Evolutionary conservation across 2,329 filamentous ascomycete genomes (phyloP).

Genomic region (Corinectria fuckeliana): DNA sequence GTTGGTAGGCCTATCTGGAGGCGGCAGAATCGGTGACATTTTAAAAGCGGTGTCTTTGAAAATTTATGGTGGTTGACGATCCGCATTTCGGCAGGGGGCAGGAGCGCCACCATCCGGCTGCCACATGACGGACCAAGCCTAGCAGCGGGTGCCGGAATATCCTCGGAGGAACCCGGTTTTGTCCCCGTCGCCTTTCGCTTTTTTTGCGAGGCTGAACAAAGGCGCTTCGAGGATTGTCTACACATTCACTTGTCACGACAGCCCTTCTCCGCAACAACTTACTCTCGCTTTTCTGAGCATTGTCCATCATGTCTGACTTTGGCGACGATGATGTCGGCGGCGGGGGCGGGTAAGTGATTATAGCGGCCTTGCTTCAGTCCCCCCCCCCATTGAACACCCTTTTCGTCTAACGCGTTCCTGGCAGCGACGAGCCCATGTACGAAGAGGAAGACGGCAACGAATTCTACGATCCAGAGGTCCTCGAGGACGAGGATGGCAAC

Average conservation of each 20-base stretch:
- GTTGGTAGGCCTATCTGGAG: too few relatives aligned
- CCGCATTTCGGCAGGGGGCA: slow-evolving; percentile 17
- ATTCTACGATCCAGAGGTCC: slow-evolving; percentile 62
- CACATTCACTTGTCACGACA: slow-evolving; percentile 23
- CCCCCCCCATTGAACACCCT: background rate
- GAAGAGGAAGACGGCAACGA: slow-evolving; percentile 72
- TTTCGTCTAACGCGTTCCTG: slow-evolving; percentile 40
- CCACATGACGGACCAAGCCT: background rate
- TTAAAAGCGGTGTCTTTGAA: slow-evolving; percentile 43
- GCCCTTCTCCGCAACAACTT: background rate
- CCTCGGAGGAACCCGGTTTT: slow-evolving; percentile 41
- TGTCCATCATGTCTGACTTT: slow-evolving; percentile 72
- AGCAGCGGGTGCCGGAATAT: slow-evolving; percentile 35
- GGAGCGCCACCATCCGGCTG: background rate
- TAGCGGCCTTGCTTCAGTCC: background rate
- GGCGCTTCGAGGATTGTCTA: slow-evolving; percentile 27
- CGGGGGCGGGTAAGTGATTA: slow-evolving; percentile 58
- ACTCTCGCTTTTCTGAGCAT: slow-evolving; percentile 1
- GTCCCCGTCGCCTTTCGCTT: slow-evolving; percentile 34
- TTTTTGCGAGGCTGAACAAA: slow-evolving; percentile 40
- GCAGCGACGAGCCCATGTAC: slow-evolving; percentile 73
- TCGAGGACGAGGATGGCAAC: slow-evolving; percentile 58
- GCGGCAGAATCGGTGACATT: slow-evolving; percentile 44
- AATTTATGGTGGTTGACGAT: slow-evolving; percentile 42
- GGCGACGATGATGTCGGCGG: slow-evolving; percentile 69